Conservation (phyloP, 495 filamentous ascomycete genomes). For the Penicillium fimorum region DNA sequence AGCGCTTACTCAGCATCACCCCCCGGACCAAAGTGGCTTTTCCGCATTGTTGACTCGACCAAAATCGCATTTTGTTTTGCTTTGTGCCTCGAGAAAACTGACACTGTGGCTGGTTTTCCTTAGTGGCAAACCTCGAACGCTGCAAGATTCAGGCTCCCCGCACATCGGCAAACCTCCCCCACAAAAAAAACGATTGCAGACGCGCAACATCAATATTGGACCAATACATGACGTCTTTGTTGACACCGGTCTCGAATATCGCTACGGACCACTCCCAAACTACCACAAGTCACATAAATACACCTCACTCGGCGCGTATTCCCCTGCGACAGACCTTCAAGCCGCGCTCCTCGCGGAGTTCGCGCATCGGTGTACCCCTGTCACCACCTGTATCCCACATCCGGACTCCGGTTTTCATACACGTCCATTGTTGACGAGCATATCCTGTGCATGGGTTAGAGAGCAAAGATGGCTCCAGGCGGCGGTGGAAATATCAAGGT, state of each 20-base stretch:
- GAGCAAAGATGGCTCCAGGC: conserved; percentile 63
- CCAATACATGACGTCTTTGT: conserved; percentile 48
- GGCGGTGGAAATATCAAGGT: conserved; percentile 99
- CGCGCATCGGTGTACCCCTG: conserved; percentile 35
- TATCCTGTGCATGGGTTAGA: conserved; percentile 39
- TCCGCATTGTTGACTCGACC: conserved; percentile 29
- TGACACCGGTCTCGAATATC: conserved; percentile 31
- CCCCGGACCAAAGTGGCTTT: conserved; percentile 40
- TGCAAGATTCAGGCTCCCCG: conserved; percentile 6
- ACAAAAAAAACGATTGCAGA: conserved; percentile 23
- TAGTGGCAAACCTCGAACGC: conserved; percentile 1
- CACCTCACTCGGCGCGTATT: conserved; percentile 1
- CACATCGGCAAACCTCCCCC: conserved; percentile 7
- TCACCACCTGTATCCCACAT: conserved; percentile 27
- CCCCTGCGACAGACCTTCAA: conserved; percentile 21
- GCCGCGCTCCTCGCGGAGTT: conserved; percentile 43
- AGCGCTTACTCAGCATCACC: conserved; percentile 36
- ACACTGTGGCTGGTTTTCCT: conserved; percentile 7
- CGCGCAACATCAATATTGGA: conserved; percentile 29
- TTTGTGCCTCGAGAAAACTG: conserved; percentile 14
- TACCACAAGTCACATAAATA: conserved; percentile 9
- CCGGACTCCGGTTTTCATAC: conserved; percentile 12
- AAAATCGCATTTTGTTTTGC: conserved; percentile 22
- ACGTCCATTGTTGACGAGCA: conserved; percentile 16
- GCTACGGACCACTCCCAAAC: conserved; percentile 13